Evolutionary conservation across 805 yeast species (phyloP).

Genomic region (Hanseniaspora vineae): DNA sequence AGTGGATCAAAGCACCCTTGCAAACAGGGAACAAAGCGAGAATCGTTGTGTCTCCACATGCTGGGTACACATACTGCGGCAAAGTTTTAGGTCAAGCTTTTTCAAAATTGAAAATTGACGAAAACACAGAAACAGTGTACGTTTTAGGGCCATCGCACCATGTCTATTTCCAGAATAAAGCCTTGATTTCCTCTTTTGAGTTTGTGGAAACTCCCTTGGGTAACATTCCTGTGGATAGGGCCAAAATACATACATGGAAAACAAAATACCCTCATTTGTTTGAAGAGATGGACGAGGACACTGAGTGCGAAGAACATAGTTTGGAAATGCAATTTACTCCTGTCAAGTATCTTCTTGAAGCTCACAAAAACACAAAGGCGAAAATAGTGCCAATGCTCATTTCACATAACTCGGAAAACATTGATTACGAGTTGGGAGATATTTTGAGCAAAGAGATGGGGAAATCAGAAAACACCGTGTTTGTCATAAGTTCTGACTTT

Average conservation of each 20-base stretch:
- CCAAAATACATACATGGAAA: constrained; percentile 26
- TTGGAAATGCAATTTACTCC: constrained; percentile 75
- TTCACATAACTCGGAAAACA: constrained; percentile 39
- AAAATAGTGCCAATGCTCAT: constrained; percentile 69
- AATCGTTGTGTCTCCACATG: constrained; percentile 45
- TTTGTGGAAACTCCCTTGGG: constrained; percentile 79
- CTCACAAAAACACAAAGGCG: constrained; percentile 16
- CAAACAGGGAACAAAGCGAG: constrained; percentile 23
- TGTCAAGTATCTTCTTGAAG: constrained; percentile 30
- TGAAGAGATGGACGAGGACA: constrained; percentile 39
- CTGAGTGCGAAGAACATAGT: constrained; percentile 81
- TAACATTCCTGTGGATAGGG: constrained; percentile 48
- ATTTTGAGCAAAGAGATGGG: constrained; percentile 39
- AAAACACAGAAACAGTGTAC: constrained; percentile 44
- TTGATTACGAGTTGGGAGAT: constrained; percentile 34
- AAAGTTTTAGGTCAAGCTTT: constrained; percentile 66
- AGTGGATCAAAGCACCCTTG: constrained; percentile 11
- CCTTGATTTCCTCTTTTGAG: constrained; percentile 38
- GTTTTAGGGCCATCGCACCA: constrained; percentile 91
- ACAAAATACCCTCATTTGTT: constrained; percentile 29
- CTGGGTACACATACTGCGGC: constrained; percentile 83
- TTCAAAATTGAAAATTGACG: constrained; percentile 45
- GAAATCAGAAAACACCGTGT: constrained; percentile 41
- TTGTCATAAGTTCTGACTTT: constrained; percentile 80
- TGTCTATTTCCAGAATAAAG: constrained; percentile 56